Conservation (phyloP, 73 alveolate genomes). For the Tetrahymena elliotti region DNA sequence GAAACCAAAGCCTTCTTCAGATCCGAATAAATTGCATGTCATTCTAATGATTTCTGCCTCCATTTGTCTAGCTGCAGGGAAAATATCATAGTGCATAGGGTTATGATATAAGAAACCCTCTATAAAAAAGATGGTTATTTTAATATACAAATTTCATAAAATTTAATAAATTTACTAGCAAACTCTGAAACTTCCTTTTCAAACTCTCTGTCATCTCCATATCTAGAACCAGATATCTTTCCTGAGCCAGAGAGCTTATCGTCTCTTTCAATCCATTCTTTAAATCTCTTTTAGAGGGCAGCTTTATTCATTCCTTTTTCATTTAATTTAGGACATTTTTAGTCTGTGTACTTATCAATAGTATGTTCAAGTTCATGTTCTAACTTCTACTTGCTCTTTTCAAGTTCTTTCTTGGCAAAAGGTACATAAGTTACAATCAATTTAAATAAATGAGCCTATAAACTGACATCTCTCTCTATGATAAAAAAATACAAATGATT, state of each 20-base stretch:
- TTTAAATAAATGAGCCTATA: neutral
- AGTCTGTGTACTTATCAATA: neutral
- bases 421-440: neutral
- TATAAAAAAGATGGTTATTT: neutral
- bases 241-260: conserved; percentile 1
- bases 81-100: conserved; percentile 84
- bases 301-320: neutral
- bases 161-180: neutral
- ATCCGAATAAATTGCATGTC: conserved; percentile 87
- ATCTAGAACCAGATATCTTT: conserved; percentile 27
- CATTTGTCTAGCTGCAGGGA: conserved; percentile 64
- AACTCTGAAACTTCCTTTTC: conserved; percentile 15
- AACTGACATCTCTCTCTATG: neutral
- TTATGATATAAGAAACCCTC: conserved; percentile 62
- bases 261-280: conserved; percentile 36
- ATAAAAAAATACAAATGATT: neutral
- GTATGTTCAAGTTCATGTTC: neutral
- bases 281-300: conserved; percentile 2
- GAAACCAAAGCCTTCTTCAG: conserved; percentile 87
- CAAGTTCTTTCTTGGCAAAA: neutral
- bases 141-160: neutral
- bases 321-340: neutral
- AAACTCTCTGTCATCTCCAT: conserved; percentile 15
- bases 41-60: conserved; percentile 88
- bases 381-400: neutral